A percentile compares a stretch with the other conserved stretches of the same genome.
phyloP scores from a whole-genome alignment of 2,329 filamentous ascomycete species.

The Xylaria sp. region DNA sequence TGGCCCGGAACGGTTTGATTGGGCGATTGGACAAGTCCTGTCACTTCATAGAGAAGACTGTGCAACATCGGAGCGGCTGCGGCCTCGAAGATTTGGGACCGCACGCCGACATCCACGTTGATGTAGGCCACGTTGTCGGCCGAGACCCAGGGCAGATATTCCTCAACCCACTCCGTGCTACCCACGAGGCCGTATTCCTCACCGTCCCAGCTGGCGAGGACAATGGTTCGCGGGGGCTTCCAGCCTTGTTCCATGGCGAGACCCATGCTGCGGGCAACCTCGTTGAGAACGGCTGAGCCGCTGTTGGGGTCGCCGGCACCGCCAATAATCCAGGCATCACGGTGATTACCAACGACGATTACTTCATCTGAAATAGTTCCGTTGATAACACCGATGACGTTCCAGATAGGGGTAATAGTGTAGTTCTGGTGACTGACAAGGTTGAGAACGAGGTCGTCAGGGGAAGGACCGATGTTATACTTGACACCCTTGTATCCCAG shows the following conservation, averaged over 20 bases:
- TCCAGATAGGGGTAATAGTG: constrained; percentile 76
- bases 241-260: constrained; percentile 64
- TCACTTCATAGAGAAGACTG: constrained; percentile 63
- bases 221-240: constrained; percentile 83
- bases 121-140: constrained; percentile 72
- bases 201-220: constrained; percentile 79
- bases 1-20: constrained; percentile 68
- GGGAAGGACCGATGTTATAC: constrained; percentile 81
- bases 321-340: constrained; percentile 83
- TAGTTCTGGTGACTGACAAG: constrained; percentile 77
- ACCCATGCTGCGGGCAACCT: constrained; percentile 70
- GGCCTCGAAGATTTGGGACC: constrained; percentile 58
- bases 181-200: constrained; percentile 84
- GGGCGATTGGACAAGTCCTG: constrained; percentile 58
- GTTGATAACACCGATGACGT: constrained; percentile 89
- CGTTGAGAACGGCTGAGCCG: constrained; percentile 73
- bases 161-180: constrained; percentile 89
- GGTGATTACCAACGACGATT: constrained; percentile 84
- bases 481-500: constrained; percentile 74
- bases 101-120: constrained; percentile 74
- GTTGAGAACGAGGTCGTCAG: constrained; percentile 64
- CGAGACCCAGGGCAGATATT: constrained; percentile 76
- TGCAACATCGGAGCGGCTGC: constrained; percentile 72
- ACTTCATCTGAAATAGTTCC: constrained; percentile 81
- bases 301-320: constrained; percentile 78